Conservation (phyloP, 805 yeast genomes). For the Yarrowia sp. region DNA sequence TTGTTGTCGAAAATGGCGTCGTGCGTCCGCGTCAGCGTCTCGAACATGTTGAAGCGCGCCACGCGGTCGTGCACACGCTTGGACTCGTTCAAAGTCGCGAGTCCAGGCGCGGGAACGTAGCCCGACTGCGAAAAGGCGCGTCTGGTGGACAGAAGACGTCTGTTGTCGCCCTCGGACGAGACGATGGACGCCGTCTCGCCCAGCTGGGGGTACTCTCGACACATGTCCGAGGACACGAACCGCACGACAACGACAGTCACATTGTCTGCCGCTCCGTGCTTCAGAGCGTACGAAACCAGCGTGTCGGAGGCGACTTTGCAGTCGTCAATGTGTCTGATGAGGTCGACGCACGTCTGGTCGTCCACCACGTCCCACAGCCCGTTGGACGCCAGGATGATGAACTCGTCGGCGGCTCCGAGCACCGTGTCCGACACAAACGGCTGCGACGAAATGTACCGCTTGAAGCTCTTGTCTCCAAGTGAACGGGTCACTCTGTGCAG, state of each 20-base stretch:
- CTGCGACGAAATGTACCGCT: slow-evolving; percentile 67
- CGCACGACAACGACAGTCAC: slow-evolving; percentile 31
- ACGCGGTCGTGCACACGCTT: slow-evolving; percentile 1
- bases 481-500: slow-evolving; percentile 82
- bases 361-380: slow-evolving; percentile 86
- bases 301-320: slow-evolving; percentile 30
- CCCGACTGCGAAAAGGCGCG: slow-evolving; percentile 18
- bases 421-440: slow-evolving; percentile 69
- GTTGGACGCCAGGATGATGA: slow-evolving; percentile 78
- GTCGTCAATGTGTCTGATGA: slow-evolving; percentile 42
- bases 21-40: background rate
- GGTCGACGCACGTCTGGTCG: slow-evolving; percentile 68
- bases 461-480: slow-evolving; percentile 75
- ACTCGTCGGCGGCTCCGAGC: slow-evolving; percentile 54
- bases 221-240: slow-evolving; percentile 24
- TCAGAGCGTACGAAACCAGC: slow-evolving; percentile 7
- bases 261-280: slow-evolving; percentile 29
- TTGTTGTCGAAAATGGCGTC: slow-evolving; percentile 21
- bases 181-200: background rate
- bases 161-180: background rate
- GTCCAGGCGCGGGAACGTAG: slow-evolving; percentile 14
- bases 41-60: background rate
- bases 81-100: slow-evolving; percentile 11
- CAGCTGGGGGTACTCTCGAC: slow-evolving; percentile 2
- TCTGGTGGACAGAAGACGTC: slow-evolving; percentile 1